Evolutionary conservation across 331 rosid genomes (phyloP), one percentile per base, ranked within the genome.

Genomic region (Rosa hybrid): DNA sequence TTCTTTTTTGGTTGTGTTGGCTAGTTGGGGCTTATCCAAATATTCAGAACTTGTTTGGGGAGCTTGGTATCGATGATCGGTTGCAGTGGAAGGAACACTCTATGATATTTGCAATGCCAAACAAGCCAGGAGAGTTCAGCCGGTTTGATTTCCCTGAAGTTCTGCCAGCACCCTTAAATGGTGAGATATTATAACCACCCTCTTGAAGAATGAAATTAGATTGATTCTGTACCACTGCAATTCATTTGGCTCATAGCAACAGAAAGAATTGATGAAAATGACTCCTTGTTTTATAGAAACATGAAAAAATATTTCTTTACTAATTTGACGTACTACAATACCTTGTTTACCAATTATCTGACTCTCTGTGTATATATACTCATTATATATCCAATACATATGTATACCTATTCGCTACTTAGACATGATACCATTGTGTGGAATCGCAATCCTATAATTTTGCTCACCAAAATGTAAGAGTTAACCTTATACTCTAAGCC

Each of bases 51-150:
- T 84, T 95, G 84, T 95, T 95, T 81, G 96, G 97, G 38, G 99
- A 95, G 89, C 98, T 95, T 62, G 97, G 98, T 63, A 95, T 95
- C 78, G 78, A 90, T 82, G 99, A 95, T 81, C 91, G 99, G 50
- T 89, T 95, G 84, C 99, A 95, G 84, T 95, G 99, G 99, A 95
- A 95, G 89, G 98, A 95, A 71, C 99, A 95, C 84, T 88, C 99
- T 77, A 95, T 95, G 99, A 95, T 95, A 76, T 95, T 95, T 89
- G 99, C 99, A 69, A 88, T 91, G 96, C 99, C 99, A 74, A 95
- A 68, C 71, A 95, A 93, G 88, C 99, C 99, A 18, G 99, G 99
- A 50, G 92, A 93, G 81, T 95, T 93, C 88, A 95, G 99, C 74
- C 88, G 99, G 84, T 95, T 95, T 89, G 98, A 95, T 85, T 95